Conservation (phyloP, 2,329 filamentous ascomycete species). For the Nemania bipapillata region DNA sequence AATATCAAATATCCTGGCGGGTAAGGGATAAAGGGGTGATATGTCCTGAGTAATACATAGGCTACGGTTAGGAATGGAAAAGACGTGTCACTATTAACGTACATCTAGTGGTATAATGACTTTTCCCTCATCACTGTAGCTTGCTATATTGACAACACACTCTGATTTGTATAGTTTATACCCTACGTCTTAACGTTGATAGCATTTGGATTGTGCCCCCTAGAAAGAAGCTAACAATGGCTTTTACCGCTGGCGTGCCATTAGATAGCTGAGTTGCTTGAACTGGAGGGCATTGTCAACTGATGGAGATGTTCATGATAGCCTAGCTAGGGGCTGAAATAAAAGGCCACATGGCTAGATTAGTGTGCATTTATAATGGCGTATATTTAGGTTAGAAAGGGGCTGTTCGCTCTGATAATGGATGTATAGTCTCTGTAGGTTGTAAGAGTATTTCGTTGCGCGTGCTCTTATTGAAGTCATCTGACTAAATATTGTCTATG, state of each 20-base stretch:
- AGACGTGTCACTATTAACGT: conserved; percentile 17
- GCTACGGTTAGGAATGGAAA: conserved; percentile 6
- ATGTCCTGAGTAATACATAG: conserved; percentile 6
- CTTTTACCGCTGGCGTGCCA: not conserved
- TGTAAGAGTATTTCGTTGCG: too few relatives aligned
- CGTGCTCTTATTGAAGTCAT: too few relatives aligned
- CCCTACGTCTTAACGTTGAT: not conserved
- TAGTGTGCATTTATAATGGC: not conserved
- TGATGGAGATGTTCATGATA: not conserved
- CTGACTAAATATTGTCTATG: too few relatives aligned
- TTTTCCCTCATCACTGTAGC: not conserved
- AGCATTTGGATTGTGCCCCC: not conserved
- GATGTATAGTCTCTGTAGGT: not conserved
- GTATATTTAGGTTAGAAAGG: not conserved
- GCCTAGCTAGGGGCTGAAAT: not conserved
- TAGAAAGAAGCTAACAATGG: not conserved
- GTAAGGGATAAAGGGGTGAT: conserved; percentile 48
- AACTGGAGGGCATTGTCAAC: too few relatives aligned
- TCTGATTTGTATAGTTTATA: not conserved
- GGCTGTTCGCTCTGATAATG: not conserved
- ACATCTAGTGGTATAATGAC: conserved; percentile 11
- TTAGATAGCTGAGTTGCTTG: not conserved
- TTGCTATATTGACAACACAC: not conserved
- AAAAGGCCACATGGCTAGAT: not conserved
- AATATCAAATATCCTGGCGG: conserved; percentile 77